Percentiles rank a stretch among this genome's conserved stretches.
Evolutionary conservation across 2,329 filamentous ascomycete genomes (phyloP).

Genomic region (Neurospora crassa): DNA sequence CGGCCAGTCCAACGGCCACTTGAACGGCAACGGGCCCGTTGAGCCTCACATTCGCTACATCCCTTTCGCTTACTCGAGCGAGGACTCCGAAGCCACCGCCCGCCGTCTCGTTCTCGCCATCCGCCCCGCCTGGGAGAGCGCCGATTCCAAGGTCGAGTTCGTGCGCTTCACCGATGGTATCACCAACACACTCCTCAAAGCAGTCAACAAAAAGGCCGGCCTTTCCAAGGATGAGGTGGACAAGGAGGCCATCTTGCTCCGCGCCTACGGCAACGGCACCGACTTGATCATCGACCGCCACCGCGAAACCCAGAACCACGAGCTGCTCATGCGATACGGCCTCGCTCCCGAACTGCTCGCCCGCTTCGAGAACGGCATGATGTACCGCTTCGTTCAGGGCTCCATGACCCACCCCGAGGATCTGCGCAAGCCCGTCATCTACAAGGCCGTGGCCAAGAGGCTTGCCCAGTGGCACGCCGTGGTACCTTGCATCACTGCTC

Average conservation of each 20-base stretch:
- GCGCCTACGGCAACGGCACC: conserved; percentile 90
- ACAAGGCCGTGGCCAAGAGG: conserved; percentile 71
- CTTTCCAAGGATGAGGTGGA: conserved; percentile 70
- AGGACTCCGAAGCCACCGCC: conserved; percentile 70
- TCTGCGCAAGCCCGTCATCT: conserved; percentile 64
- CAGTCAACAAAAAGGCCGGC: conserved; percentile 57
- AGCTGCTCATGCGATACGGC: conserved; percentile 70
- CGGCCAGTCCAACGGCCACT: conserved; percentile 10
- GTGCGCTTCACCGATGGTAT: conserved; percentile 94
- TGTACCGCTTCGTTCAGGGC: conserved; percentile 85
- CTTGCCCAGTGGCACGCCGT: conserved; percentile 89
- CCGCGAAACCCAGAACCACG: conserved; percentile 71
- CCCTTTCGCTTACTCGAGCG: conserved; percentile 66
- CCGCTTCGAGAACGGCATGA: conserved; percentile 89
- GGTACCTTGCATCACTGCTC: conserved; percentile 44
- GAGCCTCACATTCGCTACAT: conserved; percentile 51
- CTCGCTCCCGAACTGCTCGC: conserved; percentile 83
- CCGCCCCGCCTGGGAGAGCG: conserved; percentile 66
- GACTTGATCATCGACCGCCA: conserved; percentile 94
- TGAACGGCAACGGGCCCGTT: conserved; percentile 23
- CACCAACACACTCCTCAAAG: conserved; percentile 84
- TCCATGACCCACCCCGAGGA: conserved; percentile 72
- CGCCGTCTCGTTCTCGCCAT: conserved; percentile 69
- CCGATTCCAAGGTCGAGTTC: conserved; percentile 69
- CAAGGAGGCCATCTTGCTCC: conserved; percentile 74